Evolutionary conservation across 1,139 yeast species (phyloP), one percentile per base, ranked within the genome.

Genomic region (Keqinozyma sinolaborantium): DNA sequence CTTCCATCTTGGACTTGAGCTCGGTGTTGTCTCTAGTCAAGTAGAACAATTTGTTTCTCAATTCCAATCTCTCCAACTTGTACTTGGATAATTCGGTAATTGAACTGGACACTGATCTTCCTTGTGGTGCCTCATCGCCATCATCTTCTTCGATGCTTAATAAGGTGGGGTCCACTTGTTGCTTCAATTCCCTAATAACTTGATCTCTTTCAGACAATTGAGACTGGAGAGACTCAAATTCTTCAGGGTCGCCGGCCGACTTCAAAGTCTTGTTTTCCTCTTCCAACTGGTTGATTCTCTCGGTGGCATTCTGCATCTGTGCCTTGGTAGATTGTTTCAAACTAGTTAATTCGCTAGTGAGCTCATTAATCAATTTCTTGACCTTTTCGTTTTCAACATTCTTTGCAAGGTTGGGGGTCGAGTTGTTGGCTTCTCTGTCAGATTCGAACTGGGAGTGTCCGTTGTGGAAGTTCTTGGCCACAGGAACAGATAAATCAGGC

Each of bases 221-320:
- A 28, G 42, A 37, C 30, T 52, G 45, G 30, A 54, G 53, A 13
- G 44, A 41, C n/a, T 33, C 40, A 11, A 42, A 19, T 13, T 51
- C 47, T 14, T 39, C 36, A n/a, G n/a, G n/a, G 16, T 37, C 36
- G 25, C 51, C 50, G 2, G 46, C 23, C 4, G 41, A 40, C 33
- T 42, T 53, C 32, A 71, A 50, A 4, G 39, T 35, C 2, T 40
- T 23, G 40, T 73, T 72, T 42, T 74, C 77, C 5, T 42, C 31
- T 44, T 77, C 81, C 30, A 79, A 55, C n/a, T 42, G 44, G 24
- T 53, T 51, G 29, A 78, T 76, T 39, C 66, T 70, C 26, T 66
- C 69, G 29, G 76, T 70, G 1, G 84, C 84, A 35, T 58, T 58
- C 43, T 64, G 70, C 53, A 79, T 77, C 42, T 76, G 79, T 4